Evolutionary conservation across 768 basidiomycete genomes (phyloP).

Genomic region (Hypsizygus marmoreus): DNA sequence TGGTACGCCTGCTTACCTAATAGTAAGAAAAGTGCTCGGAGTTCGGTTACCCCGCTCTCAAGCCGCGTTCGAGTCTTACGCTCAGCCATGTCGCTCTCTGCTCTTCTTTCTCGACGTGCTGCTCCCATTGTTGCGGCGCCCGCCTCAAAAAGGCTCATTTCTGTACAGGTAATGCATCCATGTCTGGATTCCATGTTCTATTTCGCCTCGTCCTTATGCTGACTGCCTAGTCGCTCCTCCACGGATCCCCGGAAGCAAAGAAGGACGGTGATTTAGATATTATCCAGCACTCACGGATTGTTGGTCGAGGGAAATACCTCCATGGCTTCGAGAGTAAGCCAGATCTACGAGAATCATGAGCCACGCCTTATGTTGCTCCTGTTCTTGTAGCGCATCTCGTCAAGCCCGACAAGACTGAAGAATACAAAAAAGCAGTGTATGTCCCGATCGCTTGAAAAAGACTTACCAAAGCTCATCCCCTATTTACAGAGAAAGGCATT

Average conservation of each 20-base stretch:
- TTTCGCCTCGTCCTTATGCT: slow-evolving; percentile 23
- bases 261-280: slow-evolving; percentile 74
- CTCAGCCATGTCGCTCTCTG: slow-evolving; percentile 32
- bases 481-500: slow-evolving; percentile 72
- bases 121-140: slow-evolving; percentile 24
- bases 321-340: slow-evolving; percentile 85
- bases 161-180: slow-evolving; percentile 56
- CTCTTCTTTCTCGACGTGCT: slow-evolving; percentile 29
- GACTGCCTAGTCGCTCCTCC: slow-evolving; percentile 70
- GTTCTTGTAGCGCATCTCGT: slow-evolving; percentile 73
- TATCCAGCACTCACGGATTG: slow-evolving; percentile 83
- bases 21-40: no score
- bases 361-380: slow-evolving; percentile 2
- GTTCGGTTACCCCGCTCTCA: slow-evolving; percentile 9
- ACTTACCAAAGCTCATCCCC: slow-evolving; percentile 10
- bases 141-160: slow-evolving; percentile 50
- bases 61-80: slow-evolving; percentile 6
- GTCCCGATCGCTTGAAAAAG: no score
- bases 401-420: slow-evolving; percentile 75
- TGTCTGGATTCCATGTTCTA: slow-evolving; percentile 11
- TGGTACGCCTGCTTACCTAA: slow-evolving; percentile 3
- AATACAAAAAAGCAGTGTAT: slow-evolving; percentile 89
- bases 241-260: slow-evolving; percentile 93
- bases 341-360: background rate
- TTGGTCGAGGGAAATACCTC: slow-evolving; percentile 93